Evolutionary conservation across 2,329 filamentous ascomycete species (phyloP), one percentile per base, ranked within the genome.

Genomic region (Teratosphaeria epicoccoides): DNA sequence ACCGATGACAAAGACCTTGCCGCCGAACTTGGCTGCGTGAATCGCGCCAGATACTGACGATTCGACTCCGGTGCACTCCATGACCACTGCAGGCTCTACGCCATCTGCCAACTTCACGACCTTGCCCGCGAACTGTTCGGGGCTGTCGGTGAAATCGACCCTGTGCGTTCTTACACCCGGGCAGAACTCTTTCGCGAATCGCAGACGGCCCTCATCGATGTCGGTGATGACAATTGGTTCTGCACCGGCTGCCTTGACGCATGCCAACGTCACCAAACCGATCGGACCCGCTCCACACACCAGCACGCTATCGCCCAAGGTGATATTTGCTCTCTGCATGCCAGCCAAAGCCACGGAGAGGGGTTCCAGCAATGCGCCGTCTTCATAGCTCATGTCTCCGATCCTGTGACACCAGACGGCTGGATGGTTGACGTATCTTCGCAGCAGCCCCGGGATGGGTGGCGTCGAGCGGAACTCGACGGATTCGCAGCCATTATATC

Each of bases 401-500:
- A 97, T 93, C 77, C 95, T 95, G 76, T 96, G 88, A 73, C 91
- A 96, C 89, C 90, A 96, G 47, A 85, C 77, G 20, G 90, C 89
- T 2, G 88, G 90, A 74, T 96, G 91, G 74, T 91, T 95, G 73
- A 96, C 87, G 69, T 96, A 96, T 69, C 91, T 82, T 61, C 91
- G 82, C 61, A 97, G 77, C 57, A 97, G 79, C 29, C 91, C 93
- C 7, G 87, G 80, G 25, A 95, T 83, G 11, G 93, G 91, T 7
- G 93, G 91, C 3, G 93, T 97, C 47, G 88, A 94, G 49, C 94
- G 78, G 76, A 97, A 97, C 50, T 79, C 74, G 58, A 96, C 88
- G 49, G 76, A 78, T 63, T 90, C 86, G 74, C 91, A 97, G 55
- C 90, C 91, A 69, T 97, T 97, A 78, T 97, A 97, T 62, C 88